Evolutionary conservation across 2,329 filamentous ascomycete species (phyloP).

Genomic region (Zymoseptoria pseudotritici): DNA sequence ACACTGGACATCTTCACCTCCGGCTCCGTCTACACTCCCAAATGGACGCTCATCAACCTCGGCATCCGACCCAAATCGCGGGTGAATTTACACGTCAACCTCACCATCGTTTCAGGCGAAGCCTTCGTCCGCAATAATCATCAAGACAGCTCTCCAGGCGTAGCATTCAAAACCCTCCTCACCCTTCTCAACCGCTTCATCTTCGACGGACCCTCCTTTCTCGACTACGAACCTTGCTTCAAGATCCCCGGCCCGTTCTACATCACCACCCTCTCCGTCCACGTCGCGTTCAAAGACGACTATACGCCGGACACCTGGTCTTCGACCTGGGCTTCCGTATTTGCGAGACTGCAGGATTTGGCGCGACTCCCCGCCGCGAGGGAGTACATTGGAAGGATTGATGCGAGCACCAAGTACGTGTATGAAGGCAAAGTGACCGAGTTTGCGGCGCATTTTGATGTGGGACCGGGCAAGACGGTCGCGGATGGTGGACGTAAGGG

Average conservation of each 20-base stretch:
- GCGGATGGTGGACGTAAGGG: no score
- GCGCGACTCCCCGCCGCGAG: no score
- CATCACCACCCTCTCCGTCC: slow-evolving; percentile 15
- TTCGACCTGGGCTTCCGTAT: no score
- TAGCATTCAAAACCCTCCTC: slow-evolving; percentile 13
- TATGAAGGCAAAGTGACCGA: background rate
- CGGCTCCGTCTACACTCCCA: slow-evolving; percentile 18
- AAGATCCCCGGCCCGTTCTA: slow-evolving; percentile 7
- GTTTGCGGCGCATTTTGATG: background rate
- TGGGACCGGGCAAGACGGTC: background rate
- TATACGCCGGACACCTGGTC: slow-evolving; percentile 19
- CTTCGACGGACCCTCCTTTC: slow-evolving; percentile 14
- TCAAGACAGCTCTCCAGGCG: background rate
- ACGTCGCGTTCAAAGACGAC: slow-evolving; percentile 17
- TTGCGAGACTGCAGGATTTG: no score
- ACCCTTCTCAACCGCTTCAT: slow-evolving; percentile 19
- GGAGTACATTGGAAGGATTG: no score
- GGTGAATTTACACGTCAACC: slow-evolving; percentile 16
- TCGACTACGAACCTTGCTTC: slow-evolving; percentile 3
- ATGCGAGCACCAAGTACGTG: slow-evolving; percentile 3
- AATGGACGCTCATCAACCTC: slow-evolving; percentile 17
- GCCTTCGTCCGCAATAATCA: no score
- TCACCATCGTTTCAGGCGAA: slow-evolving; percentile 21
- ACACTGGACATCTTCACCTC: slow-evolving; percentile 19
- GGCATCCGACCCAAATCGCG: slow-evolving; percentile 3